Percentiles rank a stretch among this genome's conserved stretches.
Conservation (phyloP, 768 basidiomycete species). For the Lactarius quietus region DNA sequence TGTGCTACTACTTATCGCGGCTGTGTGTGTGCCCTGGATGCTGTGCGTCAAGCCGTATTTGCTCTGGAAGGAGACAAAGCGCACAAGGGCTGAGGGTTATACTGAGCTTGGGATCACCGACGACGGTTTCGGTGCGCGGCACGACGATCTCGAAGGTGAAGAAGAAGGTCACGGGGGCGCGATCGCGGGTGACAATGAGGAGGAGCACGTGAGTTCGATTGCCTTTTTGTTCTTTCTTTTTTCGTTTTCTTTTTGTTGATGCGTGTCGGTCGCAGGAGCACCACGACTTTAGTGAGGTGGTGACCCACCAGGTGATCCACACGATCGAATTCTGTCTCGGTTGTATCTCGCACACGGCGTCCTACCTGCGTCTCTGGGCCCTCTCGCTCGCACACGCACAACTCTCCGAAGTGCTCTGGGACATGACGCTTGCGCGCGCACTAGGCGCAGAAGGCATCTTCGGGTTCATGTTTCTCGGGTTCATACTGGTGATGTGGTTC, state of each 20-base stretch:
- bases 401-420: conserved; percentile 90
- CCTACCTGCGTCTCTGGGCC: conserved; percentile 93
- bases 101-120: conserved; percentile 62
- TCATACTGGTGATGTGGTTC: conserved; percentile 75
- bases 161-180: conserved; percentile 77
- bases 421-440: conserved; percentile 70
- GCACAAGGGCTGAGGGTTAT: conserved; percentile 82
- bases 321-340: conserved; percentile 99
- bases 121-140: conserved; percentile 43
- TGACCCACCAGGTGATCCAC: conserved; percentile 97
- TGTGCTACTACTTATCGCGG: conserved; percentile 71
- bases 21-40: conserved; percentile 93
- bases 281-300: conserved; percentile 91
- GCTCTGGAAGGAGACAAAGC: conserved; percentile 84
- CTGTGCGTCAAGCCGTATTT: conserved; percentile 90
- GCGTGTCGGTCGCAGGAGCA: conserved; percentile 51
- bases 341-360: conserved; percentile 96
- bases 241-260: conserved; percentile 5
- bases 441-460: conserved; percentile 63
- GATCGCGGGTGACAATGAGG: conserved; percentile 67
- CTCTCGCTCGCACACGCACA: conserved; percentile 97
- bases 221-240: conserved; percentile 22
- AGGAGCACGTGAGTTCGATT: conserved; percentile 61
- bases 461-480: conserved; percentile 43
- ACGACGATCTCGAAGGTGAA: conserved; percentile 67